Evolutionary conservation across 2,329 filamentous ascomycete genomes (phyloP).

Genomic region (Penicillium sp.): DNA sequence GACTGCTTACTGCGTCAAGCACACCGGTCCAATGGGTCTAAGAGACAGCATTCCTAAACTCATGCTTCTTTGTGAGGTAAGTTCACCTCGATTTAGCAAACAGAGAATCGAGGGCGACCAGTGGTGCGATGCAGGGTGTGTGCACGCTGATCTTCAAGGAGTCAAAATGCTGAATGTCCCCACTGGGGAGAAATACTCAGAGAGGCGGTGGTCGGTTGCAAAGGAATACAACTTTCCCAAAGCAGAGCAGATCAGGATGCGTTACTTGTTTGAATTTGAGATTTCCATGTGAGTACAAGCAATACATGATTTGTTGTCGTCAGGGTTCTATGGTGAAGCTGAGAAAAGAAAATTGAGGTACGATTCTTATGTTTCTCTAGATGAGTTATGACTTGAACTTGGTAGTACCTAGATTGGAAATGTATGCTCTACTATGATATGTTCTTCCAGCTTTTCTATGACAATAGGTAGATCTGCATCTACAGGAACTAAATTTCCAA

Average conservation of each 20-base stretch:
- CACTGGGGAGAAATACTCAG: neutral
- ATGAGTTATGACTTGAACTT: neutral
- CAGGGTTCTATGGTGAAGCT: neutral
- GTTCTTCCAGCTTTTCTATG: too few species aligned
- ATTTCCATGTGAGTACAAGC: too few species aligned
- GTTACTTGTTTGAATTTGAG: neutral
- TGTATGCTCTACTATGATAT: too few species aligned
- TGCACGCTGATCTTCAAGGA: neutral
- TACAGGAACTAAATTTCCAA: neutral
- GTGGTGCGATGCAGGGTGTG: neutral
- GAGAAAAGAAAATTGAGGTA: neutral
- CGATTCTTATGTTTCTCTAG: neutral
- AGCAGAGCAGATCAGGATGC: neutral
- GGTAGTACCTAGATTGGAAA: too few species aligned
- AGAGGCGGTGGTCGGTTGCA: neutral
- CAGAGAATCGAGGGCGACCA: neutral
- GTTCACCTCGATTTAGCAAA: too few species aligned
- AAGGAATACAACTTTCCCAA: neutral
- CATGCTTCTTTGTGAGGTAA: neutral
- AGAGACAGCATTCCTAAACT: neutral
- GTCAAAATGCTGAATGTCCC: neutral
- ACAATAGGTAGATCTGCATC: too few species aligned
- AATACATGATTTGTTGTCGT: neutral
- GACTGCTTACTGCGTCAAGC: neutral
- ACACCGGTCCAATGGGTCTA: rapidly evolving